A percentile compares a stretch with the other conserved stretches of the same genome.
These are phyloP conservation scores for Neurospora intermedia DNA, from an alignment of 495 filamentous ascomycete species.

Conservation along the genomic window DNA sequence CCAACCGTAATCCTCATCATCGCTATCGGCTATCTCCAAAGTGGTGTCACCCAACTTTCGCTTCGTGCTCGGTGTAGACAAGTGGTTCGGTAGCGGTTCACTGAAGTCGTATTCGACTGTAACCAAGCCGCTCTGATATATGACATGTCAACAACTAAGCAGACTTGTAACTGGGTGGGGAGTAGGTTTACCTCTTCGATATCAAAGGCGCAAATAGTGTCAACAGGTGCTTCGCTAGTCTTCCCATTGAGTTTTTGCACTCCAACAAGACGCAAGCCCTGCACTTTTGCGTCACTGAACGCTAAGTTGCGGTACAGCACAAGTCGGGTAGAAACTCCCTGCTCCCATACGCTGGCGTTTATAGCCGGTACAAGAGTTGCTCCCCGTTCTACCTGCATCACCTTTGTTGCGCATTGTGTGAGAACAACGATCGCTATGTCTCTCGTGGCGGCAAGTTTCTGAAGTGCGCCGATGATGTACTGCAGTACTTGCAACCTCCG, in stretches of 20 bases:
- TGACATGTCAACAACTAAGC: conserved; percentile 9
- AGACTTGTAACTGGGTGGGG: conserved; percentile 1
- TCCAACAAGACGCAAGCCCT: conserved; percentile 27
- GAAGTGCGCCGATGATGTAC: conserved; percentile 39
- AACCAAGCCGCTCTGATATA: conserved; percentile 15
- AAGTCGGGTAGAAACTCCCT: conserved; percentile 51
- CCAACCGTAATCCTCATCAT: conserved; percentile 43
- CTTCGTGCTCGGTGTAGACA: conserved; percentile 26
- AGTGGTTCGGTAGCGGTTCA: conserved; percentile 14
- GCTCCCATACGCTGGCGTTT: conserved; percentile 60
- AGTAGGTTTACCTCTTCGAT: conserved; percentile 26
- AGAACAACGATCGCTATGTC: conserved; percentile 58
- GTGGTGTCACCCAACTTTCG: conserved; percentile 33
- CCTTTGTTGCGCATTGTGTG: conserved; percentile 61
- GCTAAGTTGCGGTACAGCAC: conserved; percentile 61
- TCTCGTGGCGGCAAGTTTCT: conserved; percentile 57
- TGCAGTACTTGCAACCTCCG: conserved; percentile 35
- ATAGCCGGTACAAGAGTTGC: conserved; percentile 65
- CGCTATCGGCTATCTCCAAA: conserved; percentile 40
- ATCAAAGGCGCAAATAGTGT: conserved; percentile 28
- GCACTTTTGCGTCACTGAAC: conserved; percentile 15
- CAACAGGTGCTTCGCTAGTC: conserved; percentile 10
- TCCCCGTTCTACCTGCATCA: conserved; percentile 46
- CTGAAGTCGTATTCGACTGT: conserved; percentile 16
- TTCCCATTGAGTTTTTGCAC: conserved; percentile 38